These are phyloP conservation scores for Fusarium chlamydosporum DNA, from an alignment of 2,329 filamentous ascomycete genomes.

Conservation along the genomic window DNA sequence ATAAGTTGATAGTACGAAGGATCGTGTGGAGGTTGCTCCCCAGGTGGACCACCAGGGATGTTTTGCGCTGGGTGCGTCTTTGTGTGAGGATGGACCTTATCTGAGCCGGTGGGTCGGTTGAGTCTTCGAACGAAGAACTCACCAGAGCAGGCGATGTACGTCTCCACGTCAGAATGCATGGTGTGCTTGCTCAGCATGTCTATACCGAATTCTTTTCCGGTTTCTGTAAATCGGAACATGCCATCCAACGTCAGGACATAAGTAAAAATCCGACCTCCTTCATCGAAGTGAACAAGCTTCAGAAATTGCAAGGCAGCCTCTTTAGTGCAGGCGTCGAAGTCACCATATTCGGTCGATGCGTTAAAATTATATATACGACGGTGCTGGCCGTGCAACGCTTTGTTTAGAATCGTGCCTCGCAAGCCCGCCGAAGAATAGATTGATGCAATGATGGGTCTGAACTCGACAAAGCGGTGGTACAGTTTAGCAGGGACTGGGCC, in stretches of 20 bases:
- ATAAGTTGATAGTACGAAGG: slow-evolving; percentile 82
- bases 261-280: slow-evolving; percentile 89
- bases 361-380: slow-evolving; percentile 91
- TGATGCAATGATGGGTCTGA: slow-evolving; percentile 87
- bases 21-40: slow-evolving; percentile 60
- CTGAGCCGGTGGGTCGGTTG: slow-evolving; percentile 61
- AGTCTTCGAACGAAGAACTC: slow-evolving; percentile 91
- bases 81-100: slow-evolving; percentile 60
- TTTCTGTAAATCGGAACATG: slow-evolving; percentile 91
- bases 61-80: slow-evolving; percentile 65
- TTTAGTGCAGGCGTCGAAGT: slow-evolving; percentile 74
- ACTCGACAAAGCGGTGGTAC: slow-evolving; percentile 94
- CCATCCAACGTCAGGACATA: slow-evolving; percentile 92
- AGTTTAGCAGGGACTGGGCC: slow-evolving; percentile 85
- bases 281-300: slow-evolving; percentile 86
- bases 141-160: slow-evolving; percentile 91
- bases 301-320: slow-evolving; percentile 85
- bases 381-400: slow-evolving; percentile 91
- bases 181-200: slow-evolving; percentile 95
- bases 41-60: slow-evolving; percentile 63
- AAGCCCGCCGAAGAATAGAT: slow-evolving; percentile 88
- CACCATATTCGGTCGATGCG: slow-evolving; percentile 78
- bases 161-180: slow-evolving; percentile 94
- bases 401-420: slow-evolving; percentile 83
- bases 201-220: slow-evolving; percentile 94